Percentiles rank a stretch among this genome's conserved stretches.
Conservation (phyloP, 2,329 filamentous ascomycete genomes). For the Myriangium duriaei region DNA sequence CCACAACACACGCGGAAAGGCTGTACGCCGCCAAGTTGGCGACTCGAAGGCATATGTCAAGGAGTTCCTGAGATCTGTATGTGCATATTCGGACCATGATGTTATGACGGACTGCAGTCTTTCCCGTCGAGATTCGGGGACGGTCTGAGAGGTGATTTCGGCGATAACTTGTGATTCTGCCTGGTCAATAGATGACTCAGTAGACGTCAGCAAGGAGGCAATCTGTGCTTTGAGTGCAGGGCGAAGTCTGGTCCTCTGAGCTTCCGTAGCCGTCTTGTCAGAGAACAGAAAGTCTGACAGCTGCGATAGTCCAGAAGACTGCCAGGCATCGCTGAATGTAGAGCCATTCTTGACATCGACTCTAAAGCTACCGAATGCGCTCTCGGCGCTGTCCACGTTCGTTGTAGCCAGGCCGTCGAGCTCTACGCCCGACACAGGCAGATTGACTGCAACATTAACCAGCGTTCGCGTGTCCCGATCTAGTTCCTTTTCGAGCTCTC, state of each 20-base stretch:
- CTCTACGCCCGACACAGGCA: slow-evolving; percentile 25
- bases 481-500: slow-evolving; percentile 23
- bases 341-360: slow-evolving; percentile 22
- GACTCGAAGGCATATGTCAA: slow-evolving; percentile 67
- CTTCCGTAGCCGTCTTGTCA: slow-evolving; percentile 6
- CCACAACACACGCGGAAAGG: slow-evolving; percentile 96
- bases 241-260: slow-evolving; percentile 37
- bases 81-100: slow-evolving; percentile 65
- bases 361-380: slow-evolving; percentile 42
- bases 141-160: slow-evolving; percentile 22
- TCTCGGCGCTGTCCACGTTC: slow-evolving; percentile 32
- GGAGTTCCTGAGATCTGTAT: slow-evolving; percentile 69
- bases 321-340: slow-evolving; percentile 23
- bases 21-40: slow-evolving; percentile 64
- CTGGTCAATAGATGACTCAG: slow-evolving; percentile 35
- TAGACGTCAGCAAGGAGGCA: slow-evolving; percentile 49
- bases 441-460: slow-evolving; percentile 46
- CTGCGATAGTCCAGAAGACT: slow-evolving; percentile 19
- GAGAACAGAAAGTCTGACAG: slow-evolving; percentile 18
- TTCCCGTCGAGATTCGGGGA: slow-evolving; percentile 32
- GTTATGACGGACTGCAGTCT: slow-evolving; percentile 49
- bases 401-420: not conserved
- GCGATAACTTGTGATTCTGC: slow-evolving; percentile 34
- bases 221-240: slow-evolving; percentile 55
- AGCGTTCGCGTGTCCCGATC: slow-evolving; percentile 27